Base-by-base conservation (phyloP, 2,329 filamentous ascomycete species). In the Trichothecium sympodiale region DNA sequence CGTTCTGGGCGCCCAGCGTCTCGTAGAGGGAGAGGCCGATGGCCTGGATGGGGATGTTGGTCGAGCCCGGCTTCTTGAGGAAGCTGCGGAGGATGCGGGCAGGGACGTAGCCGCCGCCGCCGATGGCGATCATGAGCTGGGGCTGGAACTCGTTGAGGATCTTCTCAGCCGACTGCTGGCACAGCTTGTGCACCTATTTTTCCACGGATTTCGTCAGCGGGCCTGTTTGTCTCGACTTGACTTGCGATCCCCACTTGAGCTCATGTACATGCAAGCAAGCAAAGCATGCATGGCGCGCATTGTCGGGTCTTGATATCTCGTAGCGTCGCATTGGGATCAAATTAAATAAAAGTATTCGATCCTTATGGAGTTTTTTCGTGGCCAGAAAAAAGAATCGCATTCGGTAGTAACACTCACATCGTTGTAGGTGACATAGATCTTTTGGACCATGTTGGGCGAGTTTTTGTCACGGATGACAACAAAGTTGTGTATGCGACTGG, bases 11-110 rank as follows among this genome's bases (percentile, higher is more conserved):
- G 39, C 74, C 70, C 33, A 96, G 80, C 43, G 78, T 72, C 66
- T 98, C 91, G 70, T 98, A 98, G 38, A 98, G 80, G 16, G 89
- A 96, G 45, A 98, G 81, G 33, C 91, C 91, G 59, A 98, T 98
- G 45, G 91, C 91, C 72, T 98, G 91, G 62, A 98, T 98, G 47
- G 91, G 89, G 54, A 98, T 98, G 68, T 98, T 98, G 62, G 87
- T 79, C 43, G 70, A 74, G 49, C 83, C 85, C 41, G 84, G 72
- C 56, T 78, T 76, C 72, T 94, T 95, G 60, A 98, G 83, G 71
- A 98, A 98, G 15, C 91, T 96, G 44, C 91, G 85, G 45, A 98
- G 76, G 60, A 98, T 98, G 51, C 91, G 84, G 31, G 91, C 91
- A 42, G 91, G 91, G 29, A 98, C 87, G 62, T 95, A 98, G 52